Percentiles rank a stretch among this genome's conserved stretches.
Conservation (phyloP, 169 alveolate genomes). For the Eimeria praecox region DNA sequence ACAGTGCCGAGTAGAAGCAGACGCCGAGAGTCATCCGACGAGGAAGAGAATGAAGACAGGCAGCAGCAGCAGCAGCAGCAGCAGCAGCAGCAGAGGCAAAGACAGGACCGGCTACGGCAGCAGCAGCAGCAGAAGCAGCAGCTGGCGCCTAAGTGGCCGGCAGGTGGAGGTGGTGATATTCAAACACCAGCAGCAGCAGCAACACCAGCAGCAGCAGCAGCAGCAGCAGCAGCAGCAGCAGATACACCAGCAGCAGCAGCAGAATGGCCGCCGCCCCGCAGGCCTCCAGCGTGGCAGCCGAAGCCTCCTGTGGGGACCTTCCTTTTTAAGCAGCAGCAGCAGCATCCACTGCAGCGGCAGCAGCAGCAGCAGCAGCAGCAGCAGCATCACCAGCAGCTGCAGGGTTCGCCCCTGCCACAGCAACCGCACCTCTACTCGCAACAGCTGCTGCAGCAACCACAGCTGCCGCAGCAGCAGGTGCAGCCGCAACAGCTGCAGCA, state of each 20-base stretch:
- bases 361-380: constrained; percentile 53
- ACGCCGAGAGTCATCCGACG: not conserved
- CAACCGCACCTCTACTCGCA: not conserved
- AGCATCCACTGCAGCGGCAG: not conserved
- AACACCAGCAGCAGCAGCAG: not conserved
- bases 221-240: constrained; percentile 46
- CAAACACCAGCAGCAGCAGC: constrained; percentile 7
- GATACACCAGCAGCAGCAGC: constrained; percentile 11
- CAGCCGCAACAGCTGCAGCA: not conserved
- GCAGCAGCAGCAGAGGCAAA: not conserved
- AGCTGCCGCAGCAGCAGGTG: not conserved
- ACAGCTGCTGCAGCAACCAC: constrained; percentile 38
- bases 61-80: not conserved
- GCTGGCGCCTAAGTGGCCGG: constrained; percentile 39
- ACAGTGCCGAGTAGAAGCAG: not conserved
- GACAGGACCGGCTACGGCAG: not conserved
- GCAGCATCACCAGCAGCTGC: not conserved
- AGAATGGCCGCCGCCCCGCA: constrained; percentile 44
- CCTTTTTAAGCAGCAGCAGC: constrained; percentile 29
- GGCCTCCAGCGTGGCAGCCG: constrained; percentile 19
- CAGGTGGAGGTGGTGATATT: not conserved
- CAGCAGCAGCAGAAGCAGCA: constrained; percentile 39
- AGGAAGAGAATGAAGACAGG: not conserved
- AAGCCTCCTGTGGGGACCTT: constrained; percentile 4
- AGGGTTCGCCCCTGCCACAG: not conserved